Conservation (phyloP, 1,284 basidiomycete genomes). For the Papiliotrema fonsecae region DNA sequence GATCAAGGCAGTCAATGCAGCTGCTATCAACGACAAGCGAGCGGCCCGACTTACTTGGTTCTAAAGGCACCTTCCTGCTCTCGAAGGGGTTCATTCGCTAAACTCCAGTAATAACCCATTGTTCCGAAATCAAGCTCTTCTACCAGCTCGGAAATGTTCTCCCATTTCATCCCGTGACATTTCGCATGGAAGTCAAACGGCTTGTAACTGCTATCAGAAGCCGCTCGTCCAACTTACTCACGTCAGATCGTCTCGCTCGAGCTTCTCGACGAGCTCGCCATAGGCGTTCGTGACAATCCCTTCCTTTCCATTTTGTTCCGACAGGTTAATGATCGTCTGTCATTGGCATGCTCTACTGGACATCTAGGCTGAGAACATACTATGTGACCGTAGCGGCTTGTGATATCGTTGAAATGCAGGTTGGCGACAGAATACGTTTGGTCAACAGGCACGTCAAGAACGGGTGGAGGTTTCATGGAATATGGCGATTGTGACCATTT, state of each 20-base stretch:
- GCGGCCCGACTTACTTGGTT: conserved; percentile 38
- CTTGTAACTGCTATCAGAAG: conserved; percentile 25
- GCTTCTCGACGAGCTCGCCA: conserved; percentile 60
- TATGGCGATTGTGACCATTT: conserved; percentile 73
- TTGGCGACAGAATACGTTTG: conserved; percentile 68
- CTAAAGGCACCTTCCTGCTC: conserved; percentile 80
- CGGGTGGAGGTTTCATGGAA: conserved; percentile 80
- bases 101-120: conserved; percentile 86
- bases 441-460: conserved; percentile 68
- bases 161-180: conserved; percentile 58
- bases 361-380: conserved; percentile 49
- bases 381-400: conserved; percentile 68
- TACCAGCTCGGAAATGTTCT: conserved; percentile 80
- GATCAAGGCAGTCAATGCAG: conserved; percentile 85
- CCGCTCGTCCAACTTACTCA: conserved; percentile 42
- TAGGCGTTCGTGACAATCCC: conserved; percentile 73
- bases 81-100: conserved; percentile 64
- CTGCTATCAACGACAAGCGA: conserved; percentile 53
- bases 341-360: not conserved
- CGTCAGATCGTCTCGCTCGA: conserved; percentile 60
- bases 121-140: conserved; percentile 67
- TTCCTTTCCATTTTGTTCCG: conserved; percentile 87
- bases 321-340: conserved; percentile 81
- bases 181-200: conserved; percentile 85
- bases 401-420: conserved; percentile 68